Conservation (phyloP, 2,329 filamentous ascomycete species). For the Septoria petroselini region DNA sequence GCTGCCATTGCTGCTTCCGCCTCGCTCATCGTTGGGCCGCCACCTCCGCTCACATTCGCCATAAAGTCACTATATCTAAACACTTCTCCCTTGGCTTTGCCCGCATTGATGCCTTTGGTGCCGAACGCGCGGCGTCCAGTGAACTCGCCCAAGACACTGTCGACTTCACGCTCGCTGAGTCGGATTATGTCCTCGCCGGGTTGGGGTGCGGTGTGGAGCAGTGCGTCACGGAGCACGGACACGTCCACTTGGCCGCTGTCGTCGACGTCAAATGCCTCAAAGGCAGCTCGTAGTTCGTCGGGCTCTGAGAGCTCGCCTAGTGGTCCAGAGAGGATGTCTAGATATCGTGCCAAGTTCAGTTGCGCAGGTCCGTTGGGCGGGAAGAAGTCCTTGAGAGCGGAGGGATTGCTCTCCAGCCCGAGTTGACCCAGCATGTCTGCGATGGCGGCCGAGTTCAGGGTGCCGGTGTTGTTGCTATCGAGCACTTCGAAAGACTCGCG, state of each 20-base stretch:
- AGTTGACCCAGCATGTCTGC: slow-evolving; percentile 83
- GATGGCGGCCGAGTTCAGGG: slow-evolving; percentile 77
- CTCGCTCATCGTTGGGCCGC: slow-evolving; percentile 3
- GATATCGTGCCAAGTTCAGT: slow-evolving; percentile 79
- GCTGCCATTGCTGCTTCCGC: slow-evolving; percentile 18
- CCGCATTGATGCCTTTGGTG: slow-evolving; percentile 49
- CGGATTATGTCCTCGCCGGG: slow-evolving; percentile 56
- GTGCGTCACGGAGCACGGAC: slow-evolving; percentile 73
- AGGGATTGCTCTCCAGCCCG: slow-evolving; percentile 69
- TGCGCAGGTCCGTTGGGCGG: slow-evolving; percentile 63
- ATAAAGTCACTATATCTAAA: slow-evolving; percentile 96
- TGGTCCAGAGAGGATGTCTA: slow-evolving; percentile 74
- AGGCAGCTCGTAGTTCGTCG: slow-evolving; percentile 79
- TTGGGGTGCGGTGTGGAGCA: slow-evolving; percentile 79
- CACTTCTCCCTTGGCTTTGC: slow-evolving; percentile 68
- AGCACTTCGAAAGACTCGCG: slow-evolving; percentile 92
- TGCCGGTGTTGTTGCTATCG: slow-evolving; percentile 82
- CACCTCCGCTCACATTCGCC: slow-evolving; percentile 43
- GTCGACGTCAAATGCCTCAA: slow-evolving; percentile 92
- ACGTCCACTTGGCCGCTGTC: slow-evolving; percentile 92
- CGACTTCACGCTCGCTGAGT: slow-evolving; percentile 71
- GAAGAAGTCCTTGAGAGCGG: slow-evolving; percentile 78
- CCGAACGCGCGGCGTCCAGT: slow-evolving; percentile 79
- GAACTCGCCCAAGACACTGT: slow-evolving; percentile 83
- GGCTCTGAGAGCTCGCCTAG: slow-evolving; percentile 72